These are phyloP conservation scores for Croton setiger DNA, from an alignment of 441 rosid genomes.

Conservation along the genomic window DNA sequence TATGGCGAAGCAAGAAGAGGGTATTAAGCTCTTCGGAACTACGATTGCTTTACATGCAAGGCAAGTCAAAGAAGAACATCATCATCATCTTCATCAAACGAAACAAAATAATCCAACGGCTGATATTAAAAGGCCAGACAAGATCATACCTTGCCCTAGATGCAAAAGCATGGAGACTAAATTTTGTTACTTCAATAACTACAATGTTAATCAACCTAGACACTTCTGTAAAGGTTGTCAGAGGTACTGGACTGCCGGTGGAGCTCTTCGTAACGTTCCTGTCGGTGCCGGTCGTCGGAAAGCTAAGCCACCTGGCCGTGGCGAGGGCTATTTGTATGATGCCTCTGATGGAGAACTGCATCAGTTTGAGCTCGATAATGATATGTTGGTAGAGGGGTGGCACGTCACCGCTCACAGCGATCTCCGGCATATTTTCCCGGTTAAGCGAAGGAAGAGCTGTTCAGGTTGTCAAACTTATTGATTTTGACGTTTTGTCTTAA, in stretches of 20 bases:
- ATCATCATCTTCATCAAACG: slow-evolving; percentile 6
- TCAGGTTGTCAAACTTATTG: slow-evolving; percentile 50
- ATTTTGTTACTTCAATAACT: slow-evolving; percentile 90
- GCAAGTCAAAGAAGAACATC: slow-evolving; percentile 32
- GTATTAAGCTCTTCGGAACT: slow-evolving; percentile 78
- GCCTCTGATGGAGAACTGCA: slow-evolving; percentile 31
- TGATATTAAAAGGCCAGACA: slow-evolving; percentile 65
- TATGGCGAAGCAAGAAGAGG: slow-evolving; percentile 51
- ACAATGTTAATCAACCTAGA: slow-evolving; percentile 93
- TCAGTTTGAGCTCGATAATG: slow-evolving; percentile 48
- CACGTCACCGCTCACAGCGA: slow-evolving; percentile 40
- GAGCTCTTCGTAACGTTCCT: slow-evolving; percentile 89
- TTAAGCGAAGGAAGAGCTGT: slow-evolving; percentile 54
- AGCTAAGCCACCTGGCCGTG: slow-evolving; percentile 50
- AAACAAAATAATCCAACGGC: slow-evolving; percentile 28
- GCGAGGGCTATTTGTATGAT: slow-evolving; percentile 35
- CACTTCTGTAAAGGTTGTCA: slow-evolving; percentile 95
- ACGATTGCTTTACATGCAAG: slow-evolving; percentile 59
- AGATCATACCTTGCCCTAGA: slow-evolving; percentile 85
- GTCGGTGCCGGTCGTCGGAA: slow-evolving; percentile 93
- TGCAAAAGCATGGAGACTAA: slow-evolving; percentile 96
- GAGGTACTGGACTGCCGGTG: slow-evolving; percentile 96
- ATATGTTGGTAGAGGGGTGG: slow-evolving; percentile 57
- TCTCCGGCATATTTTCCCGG: slow-evolving; percentile 53
- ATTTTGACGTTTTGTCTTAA: slow-evolving; percentile 15